Evolutionary conservation across 257 asterid species (phyloP).

Genomic region (Jaltomata sinuosa): DNA sequence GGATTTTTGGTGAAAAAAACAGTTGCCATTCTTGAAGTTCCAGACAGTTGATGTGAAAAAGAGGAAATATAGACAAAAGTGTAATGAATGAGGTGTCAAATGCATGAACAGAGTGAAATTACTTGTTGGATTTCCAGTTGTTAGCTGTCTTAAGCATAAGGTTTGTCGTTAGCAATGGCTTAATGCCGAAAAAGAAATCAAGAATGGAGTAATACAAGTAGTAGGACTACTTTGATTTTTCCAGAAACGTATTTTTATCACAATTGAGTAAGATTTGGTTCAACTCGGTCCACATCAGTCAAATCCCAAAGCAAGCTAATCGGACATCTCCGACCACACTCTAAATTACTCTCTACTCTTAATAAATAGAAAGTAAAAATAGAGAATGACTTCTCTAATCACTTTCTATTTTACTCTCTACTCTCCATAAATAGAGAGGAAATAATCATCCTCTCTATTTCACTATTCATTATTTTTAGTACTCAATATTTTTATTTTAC

Average conservation of each 20-base stretch:
- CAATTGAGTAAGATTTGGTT: not conserved
- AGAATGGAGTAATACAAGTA: not conserved
- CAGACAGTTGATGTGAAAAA: not conserved
- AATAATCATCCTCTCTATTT: too few species aligned
- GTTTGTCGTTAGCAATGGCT: not conserved
- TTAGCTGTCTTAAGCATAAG: not conserved
- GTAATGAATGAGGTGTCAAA: not conserved
- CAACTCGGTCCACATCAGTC: not conserved
- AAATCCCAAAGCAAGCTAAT: not conserved
- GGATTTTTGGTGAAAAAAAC: not conserved
- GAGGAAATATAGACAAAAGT: not conserved
- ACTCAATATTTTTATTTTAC: too few species aligned
- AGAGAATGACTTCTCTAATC: too few species aligned
- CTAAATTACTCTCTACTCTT: too few species aligned
- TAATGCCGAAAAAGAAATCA: not conserved
- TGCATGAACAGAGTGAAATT: not conserved
- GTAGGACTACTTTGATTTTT: not conserved
- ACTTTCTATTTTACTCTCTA: too few species aligned
- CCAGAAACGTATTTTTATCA: not conserved
- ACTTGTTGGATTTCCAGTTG: not conserved
- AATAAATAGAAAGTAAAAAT: too few species aligned
- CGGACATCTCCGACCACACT: too few species aligned
- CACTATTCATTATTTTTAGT: too few species aligned
- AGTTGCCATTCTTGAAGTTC: not conserved
- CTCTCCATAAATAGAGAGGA: too few species aligned